Conservation (phyloP, 345 rosid species). For the Turnera subulata region DNA sequence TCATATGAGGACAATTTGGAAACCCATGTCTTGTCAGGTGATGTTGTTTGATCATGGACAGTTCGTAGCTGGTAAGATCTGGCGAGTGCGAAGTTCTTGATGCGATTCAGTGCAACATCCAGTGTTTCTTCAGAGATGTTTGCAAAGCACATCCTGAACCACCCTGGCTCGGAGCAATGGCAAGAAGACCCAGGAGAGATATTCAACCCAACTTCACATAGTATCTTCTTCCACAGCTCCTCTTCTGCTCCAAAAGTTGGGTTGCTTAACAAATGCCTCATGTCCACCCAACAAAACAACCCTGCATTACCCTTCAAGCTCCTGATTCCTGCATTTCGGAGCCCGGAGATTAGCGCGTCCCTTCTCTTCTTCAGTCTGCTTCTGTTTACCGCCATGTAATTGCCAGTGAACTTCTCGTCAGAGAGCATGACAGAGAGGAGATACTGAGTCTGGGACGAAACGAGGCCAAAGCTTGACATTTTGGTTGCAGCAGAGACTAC, state of each 20-base stretch:
- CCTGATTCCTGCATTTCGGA: constrained; percentile 16
- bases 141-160: constrained; percentile 33
- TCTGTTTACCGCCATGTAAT: constrained; percentile 15
- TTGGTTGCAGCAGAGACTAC: constrained; percentile 26
- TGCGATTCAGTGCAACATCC: constrained; percentile 9
- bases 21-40: constrained; percentile 33
- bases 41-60: constrained; percentile 12
- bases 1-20: constrained; percentile 29
- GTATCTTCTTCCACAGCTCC: constrained; percentile 22
- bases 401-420: constrained; percentile 9
- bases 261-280: constrained; percentile 15
- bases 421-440: constrained; percentile 14
- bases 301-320: constrained; percentile 26
- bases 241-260: constrained; percentile 19
- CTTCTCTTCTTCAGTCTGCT: constrained; percentile 17
- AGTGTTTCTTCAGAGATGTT: constrained; percentile 27
- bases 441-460: constrained; percentile 32
- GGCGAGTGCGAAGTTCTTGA: constrained; percentile 3
- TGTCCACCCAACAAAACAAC: constrained; percentile 31
- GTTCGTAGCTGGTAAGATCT: not conserved
- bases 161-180: constrained; percentile 31
- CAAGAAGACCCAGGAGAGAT: constrained; percentile 29
- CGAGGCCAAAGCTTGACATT: constrained; percentile 30
- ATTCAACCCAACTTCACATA: constrained; percentile 18
- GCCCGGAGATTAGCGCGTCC: constrained; percentile 18